A percentile compares a stretch with the other conserved stretches of the same genome.
Conservation (phyloP, 805 yeast species). For the Torulaspora quercuum region DNA sequence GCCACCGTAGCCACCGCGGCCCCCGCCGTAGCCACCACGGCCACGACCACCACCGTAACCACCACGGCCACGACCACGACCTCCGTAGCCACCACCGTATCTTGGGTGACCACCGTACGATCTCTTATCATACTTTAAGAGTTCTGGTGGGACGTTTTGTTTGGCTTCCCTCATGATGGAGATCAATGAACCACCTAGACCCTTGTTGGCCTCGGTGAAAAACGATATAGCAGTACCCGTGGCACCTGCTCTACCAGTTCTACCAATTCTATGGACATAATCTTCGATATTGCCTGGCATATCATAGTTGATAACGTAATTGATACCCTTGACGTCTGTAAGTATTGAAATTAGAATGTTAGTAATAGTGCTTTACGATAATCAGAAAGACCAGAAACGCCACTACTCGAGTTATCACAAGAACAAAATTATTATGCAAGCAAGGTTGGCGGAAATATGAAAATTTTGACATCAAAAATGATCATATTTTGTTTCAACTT, state of each 20-base stretch:
- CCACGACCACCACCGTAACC: slow-evolving; percentile 41
- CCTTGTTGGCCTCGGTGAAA: slow-evolving; percentile 83
- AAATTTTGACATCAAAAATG: slow-evolving; percentile 14
- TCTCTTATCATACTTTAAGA: slow-evolving; percentile 72
- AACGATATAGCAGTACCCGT: slow-evolving; percentile 93
- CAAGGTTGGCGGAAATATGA: slow-evolving; percentile 15
- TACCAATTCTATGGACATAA: slow-evolving; percentile 97
- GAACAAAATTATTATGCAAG: slow-evolving; percentile 8
- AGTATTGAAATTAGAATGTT: slow-evolving; percentile 29
- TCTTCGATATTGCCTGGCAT: slow-evolving; percentile 99
- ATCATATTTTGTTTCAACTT: slow-evolving; percentile 15
- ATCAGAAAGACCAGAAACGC: too few species aligned
- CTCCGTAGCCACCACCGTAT: slow-evolving; percentile 54
- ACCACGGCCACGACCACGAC: slow-evolving; percentile 49
- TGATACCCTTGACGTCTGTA: slow-evolving; percentile 95
- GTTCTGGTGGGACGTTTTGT: slow-evolving; percentile 79
- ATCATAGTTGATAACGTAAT: slow-evolving; percentile 88
- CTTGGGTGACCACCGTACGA: slow-evolving; percentile 63
- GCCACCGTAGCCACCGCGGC: slow-evolving; percentile 42
- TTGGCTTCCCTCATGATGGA: slow-evolving; percentile 93
- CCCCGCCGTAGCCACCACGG: slow-evolving; percentile 39
- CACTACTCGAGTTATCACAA: slow-evolving; percentile 8
- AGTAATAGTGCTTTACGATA: slow-evolving; percentile 21
- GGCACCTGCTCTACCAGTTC: slow-evolving; percentile 99
- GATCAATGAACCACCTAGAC: slow-evolving; percentile 85